phyloP scores from a whole-genome alignment of 176 grass and related monocot species.

The Ananas comosus region DNA sequence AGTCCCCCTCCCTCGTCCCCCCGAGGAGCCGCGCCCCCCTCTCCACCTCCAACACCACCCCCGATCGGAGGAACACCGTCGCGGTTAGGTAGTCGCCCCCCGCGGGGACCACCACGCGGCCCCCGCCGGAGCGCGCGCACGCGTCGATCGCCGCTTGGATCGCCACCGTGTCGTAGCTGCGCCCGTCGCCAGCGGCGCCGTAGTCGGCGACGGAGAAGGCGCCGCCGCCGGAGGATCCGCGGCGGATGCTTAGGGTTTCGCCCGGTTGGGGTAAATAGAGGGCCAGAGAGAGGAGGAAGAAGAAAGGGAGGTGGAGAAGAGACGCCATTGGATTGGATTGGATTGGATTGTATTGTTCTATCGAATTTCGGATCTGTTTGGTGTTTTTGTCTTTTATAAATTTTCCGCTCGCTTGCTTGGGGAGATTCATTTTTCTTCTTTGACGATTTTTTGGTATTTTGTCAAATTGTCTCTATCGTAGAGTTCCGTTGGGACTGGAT shows the following conservation, averaged over 20 bases:
- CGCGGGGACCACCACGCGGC: constrained; percentile 48
- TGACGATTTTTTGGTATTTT: not conserved
- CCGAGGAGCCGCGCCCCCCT: constrained; percentile 63
- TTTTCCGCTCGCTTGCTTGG: not conserved
- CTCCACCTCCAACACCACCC: constrained; percentile 56
- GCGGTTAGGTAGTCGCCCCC: constrained; percentile 79
- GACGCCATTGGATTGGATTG: constrained; percentile 25
- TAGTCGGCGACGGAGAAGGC: constrained; percentile 65
- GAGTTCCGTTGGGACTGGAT: not conserved
- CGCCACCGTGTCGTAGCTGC: constrained; percentile 52
- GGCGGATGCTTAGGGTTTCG: not conserved
- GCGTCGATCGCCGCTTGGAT: constrained; percentile 68
- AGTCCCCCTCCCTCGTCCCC: constrained; percentile 65
- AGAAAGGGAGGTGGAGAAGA: not conserved
- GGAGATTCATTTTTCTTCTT: not conserved
- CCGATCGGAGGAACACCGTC: constrained; percentile 57
- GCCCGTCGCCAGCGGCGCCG: constrained; percentile 59
- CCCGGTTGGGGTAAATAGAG: not conserved
- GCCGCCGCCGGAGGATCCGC: constrained; percentile 12
- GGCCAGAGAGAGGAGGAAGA: not conserved
- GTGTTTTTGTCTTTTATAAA: not conserved
- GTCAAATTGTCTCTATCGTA: not conserved
- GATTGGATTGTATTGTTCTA: not conserved
- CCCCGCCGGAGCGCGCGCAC: constrained; percentile 48
- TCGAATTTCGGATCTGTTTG: not conserved